phyloP scores from a whole-genome alignment of 306 rosid species.

The Morella rubra region DNA sequence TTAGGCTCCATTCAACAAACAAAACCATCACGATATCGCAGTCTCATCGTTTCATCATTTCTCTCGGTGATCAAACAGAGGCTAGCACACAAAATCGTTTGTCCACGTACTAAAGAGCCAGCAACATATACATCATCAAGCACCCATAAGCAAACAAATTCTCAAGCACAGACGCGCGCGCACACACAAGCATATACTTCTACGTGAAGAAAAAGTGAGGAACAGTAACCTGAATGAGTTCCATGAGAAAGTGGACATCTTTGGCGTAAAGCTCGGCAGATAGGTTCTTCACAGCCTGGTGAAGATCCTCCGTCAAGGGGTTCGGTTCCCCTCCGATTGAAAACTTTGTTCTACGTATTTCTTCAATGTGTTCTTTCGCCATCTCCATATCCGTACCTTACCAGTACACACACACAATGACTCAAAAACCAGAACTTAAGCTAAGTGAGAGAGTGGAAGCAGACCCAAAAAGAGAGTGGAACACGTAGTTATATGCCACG shows the following conservation, averaged over 20 bases:
- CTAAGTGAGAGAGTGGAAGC: neutral
- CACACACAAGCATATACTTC: too few relatives aligned
- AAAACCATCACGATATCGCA: neutral
- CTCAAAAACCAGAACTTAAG: neutral
- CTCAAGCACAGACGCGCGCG: neutral
- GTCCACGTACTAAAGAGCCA: neutral
- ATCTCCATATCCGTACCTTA: slow-evolving; percentile 20
- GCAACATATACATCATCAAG: neutral
- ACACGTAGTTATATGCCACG: neutral
- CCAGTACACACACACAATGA: neutral
- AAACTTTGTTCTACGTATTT: slow-evolving; percentile 52
- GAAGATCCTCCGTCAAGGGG: slow-evolving; percentile 50
- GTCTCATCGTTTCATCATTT: slow-evolving; percentile 1
- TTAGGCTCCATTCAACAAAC: neutral
- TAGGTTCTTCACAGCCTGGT: slow-evolving; percentile 55
- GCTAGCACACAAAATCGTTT: neutral
- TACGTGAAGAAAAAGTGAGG: too few relatives aligned
- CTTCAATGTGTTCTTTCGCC: slow-evolving; percentile 52
- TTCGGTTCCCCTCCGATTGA: slow-evolving; percentile 51
- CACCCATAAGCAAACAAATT: neutral
- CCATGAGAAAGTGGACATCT: slow-evolving; percentile 80
- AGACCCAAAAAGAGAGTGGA: neutral
- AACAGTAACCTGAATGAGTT: slow-evolving; percentile 61
- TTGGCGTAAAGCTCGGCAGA: slow-evolving; percentile 68
- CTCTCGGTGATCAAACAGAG: neutral